These are phyloP conservation scores for Senna tora DNA, from an alignment of 306 rosid species.

Conservation along the genomic window DNA sequence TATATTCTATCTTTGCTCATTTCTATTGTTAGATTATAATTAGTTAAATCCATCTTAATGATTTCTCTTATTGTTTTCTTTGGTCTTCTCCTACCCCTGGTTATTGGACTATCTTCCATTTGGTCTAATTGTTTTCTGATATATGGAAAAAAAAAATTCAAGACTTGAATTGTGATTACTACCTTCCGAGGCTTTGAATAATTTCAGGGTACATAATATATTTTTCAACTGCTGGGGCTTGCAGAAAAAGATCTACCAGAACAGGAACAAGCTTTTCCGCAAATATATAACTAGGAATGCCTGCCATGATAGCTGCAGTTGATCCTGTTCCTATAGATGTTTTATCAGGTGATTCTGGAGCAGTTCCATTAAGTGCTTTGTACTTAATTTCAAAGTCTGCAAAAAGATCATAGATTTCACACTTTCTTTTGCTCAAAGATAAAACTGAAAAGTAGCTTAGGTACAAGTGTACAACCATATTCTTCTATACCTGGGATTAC, in stretches of 20 bases:
- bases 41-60: too few relatives aligned
- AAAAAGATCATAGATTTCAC: constrained; percentile 38
- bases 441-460: constrained; percentile 37
- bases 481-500: constrained; percentile 51
- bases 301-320: constrained; percentile 49
- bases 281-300: constrained; percentile 69
- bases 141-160: neutral
- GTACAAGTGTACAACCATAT: constrained; percentile 36
- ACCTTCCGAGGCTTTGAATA: constrained; percentile 95
- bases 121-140: too few relatives aligned
- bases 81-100: too few relatives aligned
- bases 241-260: constrained; percentile 82
- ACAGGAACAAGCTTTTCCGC: constrained; percentile 90
- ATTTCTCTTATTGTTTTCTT: too few relatives aligned
- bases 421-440: constrained; percentile 17
- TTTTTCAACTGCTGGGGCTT: constrained; percentile 78
- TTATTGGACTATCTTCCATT: too few relatives aligned
- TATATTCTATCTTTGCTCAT: too few relatives aligned
- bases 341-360: constrained; percentile 51
- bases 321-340: constrained; percentile 58
- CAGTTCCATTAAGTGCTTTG: constrained; percentile 60
- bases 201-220: constrained; percentile 83
- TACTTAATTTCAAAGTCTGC: constrained; percentile 57
- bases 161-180: constrained; percentile 35
- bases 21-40: too few relatives aligned